Conservation (phyloP, 1,284 basidiomycete species). For the Naganishia cerealis region DNA sequence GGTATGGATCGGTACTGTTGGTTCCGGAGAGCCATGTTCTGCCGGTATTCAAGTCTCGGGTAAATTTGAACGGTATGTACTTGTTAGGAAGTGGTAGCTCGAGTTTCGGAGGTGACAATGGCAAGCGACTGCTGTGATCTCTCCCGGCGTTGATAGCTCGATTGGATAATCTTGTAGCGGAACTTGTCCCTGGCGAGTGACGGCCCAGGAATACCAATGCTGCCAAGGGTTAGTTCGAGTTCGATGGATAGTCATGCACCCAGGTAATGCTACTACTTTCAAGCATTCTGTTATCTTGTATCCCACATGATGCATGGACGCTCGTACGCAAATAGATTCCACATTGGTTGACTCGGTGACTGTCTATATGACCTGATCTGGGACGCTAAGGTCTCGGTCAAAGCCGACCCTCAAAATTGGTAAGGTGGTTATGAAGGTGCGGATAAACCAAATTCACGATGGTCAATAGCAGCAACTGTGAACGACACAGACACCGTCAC, state of each 20-base stretch:
- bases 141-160: not conserved
- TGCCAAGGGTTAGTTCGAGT: not conserved
- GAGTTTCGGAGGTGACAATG: too few relatives aligned
- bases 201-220: too few relatives aligned
- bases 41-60: not conserved
- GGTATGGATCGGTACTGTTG: not conserved
- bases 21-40: not conserved
- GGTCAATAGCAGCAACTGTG: too few relatives aligned
- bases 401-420: not conserved
- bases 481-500: too few relatives aligned
- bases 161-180: not conserved
- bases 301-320: not conserved
- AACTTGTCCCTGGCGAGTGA: not conserved
- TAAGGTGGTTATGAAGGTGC: not conserved
- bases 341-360: not conserved
- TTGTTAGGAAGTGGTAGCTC: too few relatives aligned
- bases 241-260: not conserved
- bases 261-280: not conserved
- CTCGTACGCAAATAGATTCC: conserved; percentile 3
- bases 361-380: not conserved
- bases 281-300: not conserved
- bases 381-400: not conserved
- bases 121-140: not conserved
- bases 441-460: too few relatives aligned
- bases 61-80: not conserved